Base-by-base conservation (phyloP, 106 monocot genomes). In the Apostasia ramifera region DNA sequence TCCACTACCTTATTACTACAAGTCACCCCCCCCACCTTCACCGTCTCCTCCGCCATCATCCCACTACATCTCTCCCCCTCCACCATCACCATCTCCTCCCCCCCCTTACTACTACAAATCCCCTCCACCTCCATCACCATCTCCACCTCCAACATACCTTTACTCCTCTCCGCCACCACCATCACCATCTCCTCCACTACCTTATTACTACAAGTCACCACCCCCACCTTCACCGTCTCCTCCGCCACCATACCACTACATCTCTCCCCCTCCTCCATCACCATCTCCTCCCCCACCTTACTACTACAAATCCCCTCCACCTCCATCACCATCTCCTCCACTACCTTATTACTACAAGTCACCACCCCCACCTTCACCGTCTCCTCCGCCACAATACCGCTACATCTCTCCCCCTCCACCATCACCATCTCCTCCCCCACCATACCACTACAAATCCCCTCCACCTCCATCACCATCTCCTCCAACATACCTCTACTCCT, bases 281-380 rank as follows among this genome's bases (percentile, higher is more conserved):
- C 59, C 59, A 39, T 40, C 26, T 59, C 59, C 39, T 39, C 59
- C 59, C 4, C 59, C 59, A 5, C 59, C 59, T 40, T 59, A 59
- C 39, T 59, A 59, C 40, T 59, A 59, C 26, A 59, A 59, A 39
- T 59, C 59, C n/a, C 59, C 59, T 38, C 59, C 59, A 13, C 59
- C 59, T 6, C 59, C 59, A 5, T 59, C 26, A 1, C 39, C n/a
- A 5, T 40, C 40, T 0, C 39, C 59, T 6, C 59, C 59, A 59
- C 59, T 37, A n/a, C 40, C 59, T 39, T 59, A 59, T 59, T 59
- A 59, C 39, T 59, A 59, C 9, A 59, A 59, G 5, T 59, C 59
- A 26, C 59, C 59, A 40, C 59, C 59, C 4, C 59, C 59, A 6
- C 59, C 59, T 6, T 37, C 40, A 6, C 1, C 26, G 3, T 59